These are phyloP conservation scores for Botrytis tulipae DNA, from an alignment of 2,329 filamentous ascomycete species.

Conservation along the genomic window DNA sequence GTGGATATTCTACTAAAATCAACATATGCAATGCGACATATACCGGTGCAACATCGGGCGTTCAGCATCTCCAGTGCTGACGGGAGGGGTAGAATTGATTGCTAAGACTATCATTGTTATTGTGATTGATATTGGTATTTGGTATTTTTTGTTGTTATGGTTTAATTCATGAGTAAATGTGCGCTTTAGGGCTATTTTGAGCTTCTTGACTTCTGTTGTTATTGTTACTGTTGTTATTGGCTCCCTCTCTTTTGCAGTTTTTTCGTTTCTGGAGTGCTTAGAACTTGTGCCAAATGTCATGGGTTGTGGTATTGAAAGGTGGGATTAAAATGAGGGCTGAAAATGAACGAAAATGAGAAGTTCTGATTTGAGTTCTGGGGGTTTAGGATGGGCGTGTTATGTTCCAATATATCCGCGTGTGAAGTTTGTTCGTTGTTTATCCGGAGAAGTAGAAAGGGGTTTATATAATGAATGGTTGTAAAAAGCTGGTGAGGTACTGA, in stretches of 20 bases:
- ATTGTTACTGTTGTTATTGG: background rate
- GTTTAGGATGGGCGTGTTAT: background rate
- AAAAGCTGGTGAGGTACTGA: background rate
- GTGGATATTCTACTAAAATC: background rate
- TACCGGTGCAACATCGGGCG: background rate
- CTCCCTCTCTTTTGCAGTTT: background rate
- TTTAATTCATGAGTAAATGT: background rate
- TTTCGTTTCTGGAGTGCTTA: background rate
- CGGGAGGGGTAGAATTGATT: background rate
- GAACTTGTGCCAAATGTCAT: background rate
- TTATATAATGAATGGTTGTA: background rate
- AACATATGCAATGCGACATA: background rate
- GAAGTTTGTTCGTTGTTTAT: background rate
- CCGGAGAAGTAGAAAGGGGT: background rate
- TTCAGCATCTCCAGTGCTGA: background rate
- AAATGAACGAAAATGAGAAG: background rate
- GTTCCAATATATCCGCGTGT: background rate
- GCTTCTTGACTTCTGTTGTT: background rate
- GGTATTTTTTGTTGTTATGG: background rate
- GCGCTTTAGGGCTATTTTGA: background rate
- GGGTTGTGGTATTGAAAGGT: background rate
- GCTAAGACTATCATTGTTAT: background rate
- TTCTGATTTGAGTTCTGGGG: background rate
- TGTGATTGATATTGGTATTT: background rate
- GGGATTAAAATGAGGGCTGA: background rate